phyloP scores from a whole-genome alignment of 345 rosid species.

The Geranium rotundifolium region DNA sequence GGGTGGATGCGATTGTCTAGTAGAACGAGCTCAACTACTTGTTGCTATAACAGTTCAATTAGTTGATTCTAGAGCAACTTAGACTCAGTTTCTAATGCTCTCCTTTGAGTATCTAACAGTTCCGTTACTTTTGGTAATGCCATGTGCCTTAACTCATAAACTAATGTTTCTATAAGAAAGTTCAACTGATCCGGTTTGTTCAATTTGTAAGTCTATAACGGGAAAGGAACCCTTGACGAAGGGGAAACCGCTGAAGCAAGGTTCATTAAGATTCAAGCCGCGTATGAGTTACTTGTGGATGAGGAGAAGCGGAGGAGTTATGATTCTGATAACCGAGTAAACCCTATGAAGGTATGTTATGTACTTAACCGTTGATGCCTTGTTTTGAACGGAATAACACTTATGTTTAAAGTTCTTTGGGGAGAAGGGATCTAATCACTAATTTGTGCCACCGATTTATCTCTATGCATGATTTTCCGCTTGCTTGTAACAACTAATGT shows the following conservation, averaged over 20 bases:
- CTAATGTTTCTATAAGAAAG: slow-evolving; percentile 1
- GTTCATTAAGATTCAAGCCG: slow-evolving; percentile 97
- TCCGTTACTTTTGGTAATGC: background rate
- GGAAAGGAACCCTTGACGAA: slow-evolving; percentile 79
- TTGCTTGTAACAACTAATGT: no score
- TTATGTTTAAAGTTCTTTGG: background rate
- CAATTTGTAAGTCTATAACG: slow-evolving; percentile 60
- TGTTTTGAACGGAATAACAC: background rate
- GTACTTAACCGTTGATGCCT: background rate
- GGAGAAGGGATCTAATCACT: background rate
- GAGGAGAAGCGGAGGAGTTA: slow-evolving; percentile 58
- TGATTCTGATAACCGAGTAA: slow-evolving; percentile 68
- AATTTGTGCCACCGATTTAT: background rate
- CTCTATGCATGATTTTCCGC: background rate
- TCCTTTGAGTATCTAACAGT: background rate
- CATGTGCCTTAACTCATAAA: background rate
- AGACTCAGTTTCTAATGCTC: background rate
- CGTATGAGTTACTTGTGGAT: slow-evolving; percentile 87
- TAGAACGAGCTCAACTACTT: no score
- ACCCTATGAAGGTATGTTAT: slow-evolving; percentile 74
- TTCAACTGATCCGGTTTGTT: slow-evolving; percentile 12
- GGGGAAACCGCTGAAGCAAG: slow-evolving; percentile 94
- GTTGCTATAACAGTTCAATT: no score
- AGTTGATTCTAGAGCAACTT: no score
- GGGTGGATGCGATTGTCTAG: no score